A percentile compares a stretch with the other conserved stretches of the same genome.
Evolutionary conservation across 2,329 filamentous ascomycete genomes (phyloP).

Genomic region (Aspergillus sp.): DNA sequence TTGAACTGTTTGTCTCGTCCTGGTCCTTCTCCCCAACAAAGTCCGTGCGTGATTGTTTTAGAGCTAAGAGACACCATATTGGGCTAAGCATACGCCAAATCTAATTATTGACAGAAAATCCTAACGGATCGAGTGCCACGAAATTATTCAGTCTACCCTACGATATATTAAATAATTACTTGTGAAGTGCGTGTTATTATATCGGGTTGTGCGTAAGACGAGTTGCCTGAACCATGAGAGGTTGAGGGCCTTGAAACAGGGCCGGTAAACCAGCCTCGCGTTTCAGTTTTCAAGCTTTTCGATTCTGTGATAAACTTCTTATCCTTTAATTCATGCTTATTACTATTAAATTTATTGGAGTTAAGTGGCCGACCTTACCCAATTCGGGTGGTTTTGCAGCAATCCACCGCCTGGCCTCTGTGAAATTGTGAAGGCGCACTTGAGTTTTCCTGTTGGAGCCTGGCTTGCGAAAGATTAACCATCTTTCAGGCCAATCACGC

Average conservation of each 20-base stretch:
- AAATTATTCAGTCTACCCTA: too few species aligned
- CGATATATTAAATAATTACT: too few species aligned
- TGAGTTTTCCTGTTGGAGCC: not conserved
- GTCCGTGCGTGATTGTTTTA: not conserved
- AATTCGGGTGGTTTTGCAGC: not conserved
- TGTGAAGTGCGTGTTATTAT: too few species aligned
- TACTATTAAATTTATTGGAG: not conserved
- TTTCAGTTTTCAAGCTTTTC: not conserved
- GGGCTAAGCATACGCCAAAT: not conserved
- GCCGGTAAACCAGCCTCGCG: not conserved
- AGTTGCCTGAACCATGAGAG: not conserved
- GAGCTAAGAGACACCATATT: not conserved
- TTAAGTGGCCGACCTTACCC: not conserved
- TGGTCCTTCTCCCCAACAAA: not conserved
- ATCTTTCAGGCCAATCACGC: slow-evolving; percentile 7
- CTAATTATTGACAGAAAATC: not conserved
- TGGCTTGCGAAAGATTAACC: not conserved
- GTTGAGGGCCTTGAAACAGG: not conserved
- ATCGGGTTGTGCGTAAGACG: not conserved
- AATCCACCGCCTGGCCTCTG: not conserved
- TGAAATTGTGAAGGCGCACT: not conserved
- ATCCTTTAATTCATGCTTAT: not conserved
- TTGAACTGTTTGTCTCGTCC: too few species aligned
- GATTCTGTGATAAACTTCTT: not conserved
- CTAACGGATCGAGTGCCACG: too few species aligned